Percentiles rank a stretch among this genome's conserved stretches.
phyloP scores from a whole-genome alignment of 495 filamentous ascomycete species.

The Aspergillus sclerotiicarbonarius region DNA sequence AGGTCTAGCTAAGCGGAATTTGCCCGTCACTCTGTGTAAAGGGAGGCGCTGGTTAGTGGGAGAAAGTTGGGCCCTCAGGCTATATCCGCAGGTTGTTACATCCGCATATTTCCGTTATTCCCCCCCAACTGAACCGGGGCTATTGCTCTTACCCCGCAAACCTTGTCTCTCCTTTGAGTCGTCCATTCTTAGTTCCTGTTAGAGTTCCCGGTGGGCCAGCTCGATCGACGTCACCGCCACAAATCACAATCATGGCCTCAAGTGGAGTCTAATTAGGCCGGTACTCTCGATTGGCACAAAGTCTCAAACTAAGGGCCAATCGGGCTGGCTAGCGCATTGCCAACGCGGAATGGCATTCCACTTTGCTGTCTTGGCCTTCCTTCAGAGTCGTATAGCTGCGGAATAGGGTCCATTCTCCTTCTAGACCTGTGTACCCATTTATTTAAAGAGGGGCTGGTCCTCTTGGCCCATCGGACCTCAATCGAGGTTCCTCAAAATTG shows the following conservation, averaged over 20 bases:
- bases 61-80: not conserved
- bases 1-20: not conserved
- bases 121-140: not conserved
- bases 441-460: too few relatives aligned
- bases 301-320: not conserved
- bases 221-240: not conserved
- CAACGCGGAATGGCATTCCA: not conserved
- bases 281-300: not conserved
- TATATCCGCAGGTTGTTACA: not conserved
- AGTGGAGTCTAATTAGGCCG: not conserved
- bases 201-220: not conserved
- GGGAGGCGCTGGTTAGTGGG: not conserved
- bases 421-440: too few relatives aligned
- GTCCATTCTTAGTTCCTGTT: not conserved
- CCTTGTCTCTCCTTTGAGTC: not conserved
- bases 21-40: not conserved
- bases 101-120: constrained; percentile 2
- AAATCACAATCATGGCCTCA: too few relatives aligned
- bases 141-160: constrained; percentile 3
- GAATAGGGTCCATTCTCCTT: not conserved
- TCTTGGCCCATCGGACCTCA: not conserved
- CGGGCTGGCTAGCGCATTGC: not conserved
- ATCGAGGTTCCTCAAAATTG: not conserved
- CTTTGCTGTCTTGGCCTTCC: not conserved
- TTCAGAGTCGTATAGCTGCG: not conserved